Base-by-base conservation (phyloP, 1,284 basidiomycete species). In the Melampsora medusae region DNA sequence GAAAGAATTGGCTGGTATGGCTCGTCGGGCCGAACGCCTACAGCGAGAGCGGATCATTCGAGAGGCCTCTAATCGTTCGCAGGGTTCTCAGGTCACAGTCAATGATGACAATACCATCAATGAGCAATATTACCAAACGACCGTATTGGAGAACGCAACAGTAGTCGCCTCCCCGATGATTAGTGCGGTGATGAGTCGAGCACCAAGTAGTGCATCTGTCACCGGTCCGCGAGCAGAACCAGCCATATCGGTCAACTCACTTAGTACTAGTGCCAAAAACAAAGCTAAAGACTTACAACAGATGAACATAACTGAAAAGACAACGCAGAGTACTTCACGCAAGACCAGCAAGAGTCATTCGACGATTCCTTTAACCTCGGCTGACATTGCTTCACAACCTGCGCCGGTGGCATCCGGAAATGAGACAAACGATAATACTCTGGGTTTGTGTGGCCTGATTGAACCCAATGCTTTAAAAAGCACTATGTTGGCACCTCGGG, bases 121-220 rank as follows among this genome's bases (percentile, higher is more conserved):
- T 7, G 65, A 35, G 35, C 38, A 17, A 14, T 68, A 64, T 33
- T 35, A 59, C 56, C 28, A 38, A 25, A 62, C 49, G 0, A 14
- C 33, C n/a, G 49, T 53, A 33, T 62, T 66, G 2, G 50, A 42
- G 31, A 50, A 67, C 31, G 62, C 50, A 66, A 65, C 49, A 12
- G 46, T 60, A 14, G 49, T 38, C 17, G 71, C 46, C 38, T 73
- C 64, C 35, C 64, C 71, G 17, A 50, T 42, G 7, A 65, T 56
- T n/a, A 73, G 71, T 28, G 65, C 33, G 35, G 49, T 62, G n/a
- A 73, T 73, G 71, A 73, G 66, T 19, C 67, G 73, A 38, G 66
- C 61, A n/a, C 67, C 65, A 25, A 68, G 73, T 61, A 59, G 73
- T 4, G 25, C 38, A 49, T 33, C 50, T 33, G 42, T 75, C n/a